A percentile compares a stretch with the other conserved stretches of the same genome.
Evolutionary conservation across 1,139 yeast genomes (phyloP).

Genomic region (Pichia norvegensis): DNA sequence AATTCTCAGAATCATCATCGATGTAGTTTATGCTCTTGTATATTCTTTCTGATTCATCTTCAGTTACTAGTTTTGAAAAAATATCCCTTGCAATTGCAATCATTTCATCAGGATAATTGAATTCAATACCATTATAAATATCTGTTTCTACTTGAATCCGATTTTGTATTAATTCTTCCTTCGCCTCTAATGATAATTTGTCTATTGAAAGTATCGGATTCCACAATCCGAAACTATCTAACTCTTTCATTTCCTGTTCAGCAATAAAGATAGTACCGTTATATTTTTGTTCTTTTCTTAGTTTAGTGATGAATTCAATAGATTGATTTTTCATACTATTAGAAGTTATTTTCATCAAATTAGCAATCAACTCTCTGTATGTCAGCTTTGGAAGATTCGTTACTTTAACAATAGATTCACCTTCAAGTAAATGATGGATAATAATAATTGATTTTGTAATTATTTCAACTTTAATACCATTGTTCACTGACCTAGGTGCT

Average conservation of each 20-base stretch:
- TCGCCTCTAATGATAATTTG: slow-evolving; percentile 1
- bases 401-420: slow-evolving; percentile 21
- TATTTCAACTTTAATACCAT: slow-evolving; percentile 36
- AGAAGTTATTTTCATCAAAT: slow-evolving; percentile 25
- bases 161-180: slow-evolving; percentile 26
- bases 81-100: slow-evolving; percentile 67
- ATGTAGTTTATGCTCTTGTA: slow-evolving; percentile 54
- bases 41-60: slow-evolving; percentile 73
- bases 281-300: slow-evolving; percentile 15
- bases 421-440: slow-evolving; percentile 23
- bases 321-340: slow-evolving; percentile 23
- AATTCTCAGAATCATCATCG: slow-evolving; percentile 16
- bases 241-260: slow-evolving; percentile 16
- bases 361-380: slow-evolving; percentile 24
- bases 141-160: slow-evolving; percentile 19
- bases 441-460: slow-evolving; percentile 28
- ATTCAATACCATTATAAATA: slow-evolving; percentile 51
- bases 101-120: slow-evolving; percentile 54
- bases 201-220: slow-evolving; percentile 7
- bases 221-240: slow-evolving; percentile 16
- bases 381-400: slow-evolving; percentile 20
- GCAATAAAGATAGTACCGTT: slow-evolving; percentile 19
- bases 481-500: slow-evolving; percentile 40
- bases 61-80: slow-evolving; percentile 59
- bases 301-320: slow-evolving; percentile 18